phyloP scores from a whole-genome alignment of 495 filamentous ascomycete genomes.

The Jackrogersella multiformis region DNA sequence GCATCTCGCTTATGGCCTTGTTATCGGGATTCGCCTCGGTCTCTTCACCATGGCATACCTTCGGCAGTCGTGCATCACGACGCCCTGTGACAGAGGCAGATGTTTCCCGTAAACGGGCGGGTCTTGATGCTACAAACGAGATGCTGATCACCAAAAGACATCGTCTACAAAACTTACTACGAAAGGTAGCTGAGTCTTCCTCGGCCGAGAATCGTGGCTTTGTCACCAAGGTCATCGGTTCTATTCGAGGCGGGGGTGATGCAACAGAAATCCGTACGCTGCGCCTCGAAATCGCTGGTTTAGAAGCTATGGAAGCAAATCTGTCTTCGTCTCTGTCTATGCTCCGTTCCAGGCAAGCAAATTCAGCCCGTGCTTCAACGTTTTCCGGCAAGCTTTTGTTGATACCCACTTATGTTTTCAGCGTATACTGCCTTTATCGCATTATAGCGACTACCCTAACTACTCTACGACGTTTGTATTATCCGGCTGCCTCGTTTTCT shows the following conservation, averaged over 20 bases:
- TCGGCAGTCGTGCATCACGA: slow-evolving; percentile 63
- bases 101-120: slow-evolving; percentile 74
- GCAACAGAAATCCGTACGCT: slow-evolving; percentile 70
- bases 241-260: slow-evolving; percentile 68
- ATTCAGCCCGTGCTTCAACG: slow-evolving; percentile 69
- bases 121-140: slow-evolving; percentile 77
- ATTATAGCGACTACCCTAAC: slow-evolving; percentile 72
- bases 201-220: slow-evolving; percentile 61
- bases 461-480: slow-evolving; percentile 64
- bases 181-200: slow-evolving; percentile 62
- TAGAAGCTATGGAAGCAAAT: slow-evolving; percentile 76
- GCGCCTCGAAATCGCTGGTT: slow-evolving; percentile 77
- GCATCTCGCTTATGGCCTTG: slow-evolving; percentile 82
- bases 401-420: slow-evolving; percentile 70
- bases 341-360: slow-evolving; percentile 66
- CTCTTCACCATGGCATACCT: slow-evolving; percentile 81
- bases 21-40: slow-evolving; percentile 85
- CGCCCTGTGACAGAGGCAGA: slow-evolving; percentile 73
- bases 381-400: slow-evolving; percentile 66
- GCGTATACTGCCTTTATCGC: slow-evolving; percentile 79
- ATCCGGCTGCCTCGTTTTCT: slow-evolving; percentile 64
- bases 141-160: slow-evolving; percentile 75
- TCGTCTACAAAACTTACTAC: slow-evolving; percentile 70
- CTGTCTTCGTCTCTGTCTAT: slow-evolving; percentile 68
- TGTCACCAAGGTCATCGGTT: slow-evolving; percentile 72